phyloP scores from a whole-genome alignment of 371 early-diverging fungal species.

The Saksenaea vasiformis region DNA sequence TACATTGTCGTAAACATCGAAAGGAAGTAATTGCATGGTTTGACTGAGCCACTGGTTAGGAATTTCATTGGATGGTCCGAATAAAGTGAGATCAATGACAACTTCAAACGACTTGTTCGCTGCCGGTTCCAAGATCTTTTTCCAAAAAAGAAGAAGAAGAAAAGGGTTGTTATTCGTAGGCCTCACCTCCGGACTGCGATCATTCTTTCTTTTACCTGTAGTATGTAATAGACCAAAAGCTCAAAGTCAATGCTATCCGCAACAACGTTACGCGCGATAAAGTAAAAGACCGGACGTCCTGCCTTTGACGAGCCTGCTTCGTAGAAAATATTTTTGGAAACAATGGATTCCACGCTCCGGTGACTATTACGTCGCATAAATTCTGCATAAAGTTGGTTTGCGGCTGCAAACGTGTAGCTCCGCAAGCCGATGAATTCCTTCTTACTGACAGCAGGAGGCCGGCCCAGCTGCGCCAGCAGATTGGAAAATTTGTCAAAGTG shows the following conservation, averaged over 20 bases:
- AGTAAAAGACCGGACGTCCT: constrained; percentile 78
- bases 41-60: constrained; percentile 70
- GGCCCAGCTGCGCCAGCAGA: constrained; percentile 81
- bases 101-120: constrained; percentile 68
- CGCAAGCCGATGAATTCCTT: constrained; percentile 17
- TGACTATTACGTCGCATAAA: constrained; percentile 74
- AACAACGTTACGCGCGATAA: constrained; percentile 73
- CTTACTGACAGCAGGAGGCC: constrained; percentile 52
- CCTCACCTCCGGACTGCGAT: background rate
- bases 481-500: constrained; percentile 74
- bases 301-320: constrained; percentile 79
- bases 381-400: constrained; percentile 65
- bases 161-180: background rate
- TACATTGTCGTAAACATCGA: constrained; percentile 51
- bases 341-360: constrained; percentile 60
- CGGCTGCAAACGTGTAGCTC: constrained; percentile 36
- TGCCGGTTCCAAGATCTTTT: constrained; percentile 47
- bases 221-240: constrained; percentile 68
- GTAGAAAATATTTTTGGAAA: constrained; percentile 69
- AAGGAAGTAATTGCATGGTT: constrained; percentile 70
- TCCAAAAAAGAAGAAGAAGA: too few relatives aligned
- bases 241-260: constrained; percentile 80
- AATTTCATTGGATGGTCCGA: constrained; percentile 74
- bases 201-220: constrained; percentile 59
- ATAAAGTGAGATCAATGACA: constrained; percentile 77